phyloP scores from a whole-genome alignment of 768 basidiomycete species.

The Pisolithus albus region DNA sequence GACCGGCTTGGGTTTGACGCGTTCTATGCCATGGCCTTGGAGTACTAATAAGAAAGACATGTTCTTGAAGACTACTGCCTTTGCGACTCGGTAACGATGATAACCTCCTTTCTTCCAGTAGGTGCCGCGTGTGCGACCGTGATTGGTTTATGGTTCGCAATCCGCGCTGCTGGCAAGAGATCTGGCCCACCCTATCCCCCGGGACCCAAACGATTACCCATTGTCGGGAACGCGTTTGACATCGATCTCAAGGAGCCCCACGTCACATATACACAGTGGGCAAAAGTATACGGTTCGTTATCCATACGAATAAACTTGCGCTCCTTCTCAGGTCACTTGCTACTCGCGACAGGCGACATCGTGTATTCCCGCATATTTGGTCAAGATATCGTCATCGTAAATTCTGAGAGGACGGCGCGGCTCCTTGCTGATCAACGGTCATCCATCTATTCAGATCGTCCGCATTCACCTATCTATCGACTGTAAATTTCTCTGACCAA shows the following conservation, averaged over 20 bases:
- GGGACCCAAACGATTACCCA: conserved; percentile 9
- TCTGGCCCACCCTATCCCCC: conserved; percentile 5
- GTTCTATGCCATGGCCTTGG: too few species aligned
- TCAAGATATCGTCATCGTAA: conserved; percentile 2
- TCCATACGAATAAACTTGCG: not conserved
- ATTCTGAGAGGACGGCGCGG: conserved; percentile 1
- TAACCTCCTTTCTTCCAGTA: too few species aligned
- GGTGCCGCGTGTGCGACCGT: not conserved
- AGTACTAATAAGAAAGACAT: too few species aligned
- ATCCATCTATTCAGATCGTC: not conserved
- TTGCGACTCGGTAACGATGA: too few species aligned
- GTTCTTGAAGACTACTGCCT: too few species aligned
- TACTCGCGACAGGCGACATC: not conserved
- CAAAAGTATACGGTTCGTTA: conserved; percentile 13
- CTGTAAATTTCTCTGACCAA: not conserved
- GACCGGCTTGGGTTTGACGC: too few species aligned
- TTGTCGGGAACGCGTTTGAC: conserved; percentile 12
- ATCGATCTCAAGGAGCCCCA: conserved; percentile 4
- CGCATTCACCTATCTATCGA: not conserved
- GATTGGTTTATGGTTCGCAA: not conserved
- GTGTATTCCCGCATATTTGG: not conserved
- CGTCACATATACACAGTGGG: conserved; percentile 15
- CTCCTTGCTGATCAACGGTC: conserved; percentile 1
- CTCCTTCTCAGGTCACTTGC: not conserved
- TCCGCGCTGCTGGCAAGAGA: not conserved